Conservation (phyloP, 257 asterid genomes). For the Apocynum venetum region DNA sequence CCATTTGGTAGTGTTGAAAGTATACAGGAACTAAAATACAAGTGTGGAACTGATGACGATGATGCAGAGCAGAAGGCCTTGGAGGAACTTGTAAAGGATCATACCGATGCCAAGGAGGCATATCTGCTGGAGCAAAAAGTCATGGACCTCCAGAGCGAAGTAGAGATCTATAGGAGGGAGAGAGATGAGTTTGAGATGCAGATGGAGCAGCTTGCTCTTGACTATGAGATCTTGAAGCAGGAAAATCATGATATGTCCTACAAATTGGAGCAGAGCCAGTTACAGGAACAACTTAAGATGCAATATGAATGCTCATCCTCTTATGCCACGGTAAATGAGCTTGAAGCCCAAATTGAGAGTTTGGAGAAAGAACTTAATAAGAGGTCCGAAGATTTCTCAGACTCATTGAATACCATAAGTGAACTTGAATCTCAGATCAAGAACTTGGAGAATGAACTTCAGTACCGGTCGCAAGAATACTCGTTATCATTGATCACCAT, state of each 20-base stretch:
- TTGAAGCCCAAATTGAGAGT: conserved; percentile 65
- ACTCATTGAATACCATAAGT: conserved; percentile 35
- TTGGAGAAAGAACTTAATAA: conserved; percentile 58
- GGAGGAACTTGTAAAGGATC: conserved; percentile 73
- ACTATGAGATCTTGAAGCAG: conserved; percentile 90
- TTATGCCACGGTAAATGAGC: conserved; percentile 44
- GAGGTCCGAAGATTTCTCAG: conserved; percentile 24
- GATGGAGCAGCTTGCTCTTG: conserved; percentile 98
- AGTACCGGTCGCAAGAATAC: conserved; percentile 41
- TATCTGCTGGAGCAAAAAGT: conserved; percentile 69
- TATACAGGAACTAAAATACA: conserved; percentile 21
- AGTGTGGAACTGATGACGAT: conserved; percentile 32
- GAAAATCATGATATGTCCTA: conserved; percentile 77
- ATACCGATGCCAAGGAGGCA: conserved; percentile 59
- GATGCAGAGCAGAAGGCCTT: conserved; percentile 80
- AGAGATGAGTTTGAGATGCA: conserved; percentile 84
- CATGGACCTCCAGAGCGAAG: conserved; percentile 62
- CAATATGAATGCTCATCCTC: conserved; percentile 80
- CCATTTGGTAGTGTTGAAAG: conserved; percentile 19
- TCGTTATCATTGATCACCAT: conserved; percentile 40
- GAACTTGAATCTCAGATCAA: conserved; percentile 61
- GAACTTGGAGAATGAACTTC: conserved; percentile 54
- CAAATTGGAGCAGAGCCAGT: conserved; percentile 77
- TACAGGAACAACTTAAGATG: conserved; percentile 84
- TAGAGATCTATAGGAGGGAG: conserved; percentile 68